A percentile compares a stretch with the other conserved stretches of the same genome.
phyloP scores from a whole-genome alignment of 441 rosid species.

The Flueggea neowawraea region DNA sequence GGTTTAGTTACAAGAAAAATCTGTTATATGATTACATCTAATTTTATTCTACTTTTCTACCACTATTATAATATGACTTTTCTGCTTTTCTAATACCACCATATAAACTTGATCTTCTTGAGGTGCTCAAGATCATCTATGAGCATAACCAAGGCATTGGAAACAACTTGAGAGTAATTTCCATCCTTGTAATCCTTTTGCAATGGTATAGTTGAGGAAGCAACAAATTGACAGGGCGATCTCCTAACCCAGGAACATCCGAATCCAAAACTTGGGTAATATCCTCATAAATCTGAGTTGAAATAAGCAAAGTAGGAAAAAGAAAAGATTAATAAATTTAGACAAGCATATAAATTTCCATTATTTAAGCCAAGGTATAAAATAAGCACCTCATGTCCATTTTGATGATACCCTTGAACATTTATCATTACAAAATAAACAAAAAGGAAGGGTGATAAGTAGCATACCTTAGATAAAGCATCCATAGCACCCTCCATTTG shows the following conservation, averaged over 20 bases:
- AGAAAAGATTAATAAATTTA: slow-evolving; percentile 1
- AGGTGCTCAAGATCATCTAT: no score
- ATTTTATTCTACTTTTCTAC: no score
- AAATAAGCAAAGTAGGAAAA: slow-evolving; percentile 1
- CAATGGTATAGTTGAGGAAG: slow-evolving; percentile 70
- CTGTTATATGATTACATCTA: no score
- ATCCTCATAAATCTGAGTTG: slow-evolving; percentile 93
- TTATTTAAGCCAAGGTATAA: no score
- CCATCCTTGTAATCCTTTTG: no score
- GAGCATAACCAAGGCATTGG: no score
- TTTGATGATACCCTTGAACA: no score
- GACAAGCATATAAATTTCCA: background rate
- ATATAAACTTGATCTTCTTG: no score
- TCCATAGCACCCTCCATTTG: slow-evolving; percentile 99
- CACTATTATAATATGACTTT: no score
- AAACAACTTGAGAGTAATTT: no score
- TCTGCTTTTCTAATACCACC: no score
- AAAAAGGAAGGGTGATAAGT: background rate
- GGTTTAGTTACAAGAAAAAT: no score
- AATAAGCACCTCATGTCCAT: background rate
- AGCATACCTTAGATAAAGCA: slow-evolving; percentile 79
- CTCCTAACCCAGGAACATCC: slow-evolving; percentile 84
- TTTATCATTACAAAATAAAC: slow-evolving; percentile 6
- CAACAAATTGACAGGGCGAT: slow-evolving; percentile 82
- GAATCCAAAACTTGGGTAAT: slow-evolving; percentile 86